Base-by-base conservation (phyloP, 306 rosid species). In the Trichosanthes cucumerina region DNA sequence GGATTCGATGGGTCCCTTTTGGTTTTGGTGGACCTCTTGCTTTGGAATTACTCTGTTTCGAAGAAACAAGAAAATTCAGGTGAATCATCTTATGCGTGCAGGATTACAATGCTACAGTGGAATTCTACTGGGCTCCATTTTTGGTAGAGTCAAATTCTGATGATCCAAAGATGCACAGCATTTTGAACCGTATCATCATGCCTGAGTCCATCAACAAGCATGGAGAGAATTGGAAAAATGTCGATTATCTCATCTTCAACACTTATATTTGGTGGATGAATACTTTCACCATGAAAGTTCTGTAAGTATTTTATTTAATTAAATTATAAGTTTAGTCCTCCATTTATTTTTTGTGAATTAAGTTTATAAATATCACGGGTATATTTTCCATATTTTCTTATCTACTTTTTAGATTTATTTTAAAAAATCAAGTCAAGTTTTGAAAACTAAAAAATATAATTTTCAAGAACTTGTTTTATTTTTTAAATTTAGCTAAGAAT, bases 221-320 rank as follows among this genome's bases (percentile, higher is more conserved):
- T 81, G 96, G 88, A 9, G 86, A 79, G 68, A 81, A 88, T 43
- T 95, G 99, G 99, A 92, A 88, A 81, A 76, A 83, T 41, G 97
- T 88, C 52, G 96, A 95, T 68, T 92, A 85, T 85, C 90, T 95
- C 5, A 71, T 95, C 80, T 95, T 95, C 77, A 95, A 95, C 83
- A 95, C 99, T 1, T 95, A 95, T 87, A 95, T 95, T 44, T 95
- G 99, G 99, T 95, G 99, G 99, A 95, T 95, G 99, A 95, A 95
- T 83, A 88, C 93, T 4, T 79, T 63, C 76, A 38, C 50, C 4
- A 95, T 95, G 97, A 95, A 95, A 89, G 87, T 95, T 76, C 76
- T 95, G 99, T 94, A 88, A 92, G 98, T 77, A 18, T 74, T 1
- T 66, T n/a, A n/a, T n/a, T n/a, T n/a, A n/a, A n/a, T n/a, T n/a